phyloP scores from a whole-genome alignment of 768 basidiomycete genomes.

The Mrakia frigida region DNA sequence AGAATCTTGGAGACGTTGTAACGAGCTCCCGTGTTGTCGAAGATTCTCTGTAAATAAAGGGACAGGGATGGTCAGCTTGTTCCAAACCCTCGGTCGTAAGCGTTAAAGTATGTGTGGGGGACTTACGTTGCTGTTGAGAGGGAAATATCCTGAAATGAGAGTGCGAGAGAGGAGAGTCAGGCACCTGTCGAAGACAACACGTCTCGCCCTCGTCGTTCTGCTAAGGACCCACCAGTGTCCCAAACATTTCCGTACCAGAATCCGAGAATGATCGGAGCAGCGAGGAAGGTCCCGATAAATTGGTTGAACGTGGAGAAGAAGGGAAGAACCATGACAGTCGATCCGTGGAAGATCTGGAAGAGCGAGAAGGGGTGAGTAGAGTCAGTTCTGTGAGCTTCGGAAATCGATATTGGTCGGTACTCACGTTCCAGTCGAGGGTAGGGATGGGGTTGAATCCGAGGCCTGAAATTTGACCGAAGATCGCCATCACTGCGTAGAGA shows the following conservation, averaged over 20 bases:
- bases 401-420: slow-evolving; percentile 31
- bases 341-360: slow-evolving; percentile 36
- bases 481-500: slow-evolving; percentile 38
- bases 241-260: slow-evolving; percentile 21
- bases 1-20: slow-evolving; percentile 49
- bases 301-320: slow-evolving; percentile 48
- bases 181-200: too few species aligned
- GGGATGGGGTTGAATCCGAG: slow-evolving; percentile 46
- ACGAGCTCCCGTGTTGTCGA: slow-evolving; percentile 50
- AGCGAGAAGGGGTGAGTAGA: too few species aligned
- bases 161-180: too few species aligned
- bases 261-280: slow-evolving; percentile 35
- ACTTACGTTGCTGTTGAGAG: too few species aligned
- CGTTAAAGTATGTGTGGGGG: too few species aligned
- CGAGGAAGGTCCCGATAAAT: slow-evolving; percentile 42
- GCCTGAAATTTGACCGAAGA: slow-evolving; percentile 38
- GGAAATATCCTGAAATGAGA: too few species aligned
- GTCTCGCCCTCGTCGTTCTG: slow-evolving; percentile 21
- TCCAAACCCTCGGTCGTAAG: too few species aligned
- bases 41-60: slow-evolving; percentile 41
- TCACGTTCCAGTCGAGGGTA: slow-evolving; percentile 46
- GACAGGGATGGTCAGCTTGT: too few species aligned
- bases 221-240: slow-evolving; percentile 42
- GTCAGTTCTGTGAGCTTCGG: too few species aligned
- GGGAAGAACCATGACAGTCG: slow-evolving; percentile 32